A percentile compares a stretch with the other conserved stretches of the same genome.
Conservation (phyloP, 129 eudicot species). For the Logfia minima region DNA sequence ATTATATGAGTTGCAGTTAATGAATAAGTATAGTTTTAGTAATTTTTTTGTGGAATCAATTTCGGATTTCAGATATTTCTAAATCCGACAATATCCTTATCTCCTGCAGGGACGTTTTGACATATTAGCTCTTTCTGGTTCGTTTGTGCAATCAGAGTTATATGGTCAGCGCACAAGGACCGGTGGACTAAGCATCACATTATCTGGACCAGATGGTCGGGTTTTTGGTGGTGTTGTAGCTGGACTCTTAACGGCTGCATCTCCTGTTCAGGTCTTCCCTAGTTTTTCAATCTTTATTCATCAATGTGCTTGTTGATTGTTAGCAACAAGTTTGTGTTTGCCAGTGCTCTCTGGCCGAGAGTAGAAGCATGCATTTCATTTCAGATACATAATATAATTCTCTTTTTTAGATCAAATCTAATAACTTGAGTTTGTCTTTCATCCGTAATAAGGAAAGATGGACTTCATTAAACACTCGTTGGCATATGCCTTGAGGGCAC, state of each 20-base stretch:
- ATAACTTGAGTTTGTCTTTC: not conserved
- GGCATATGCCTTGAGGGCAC: too few relatives aligned
- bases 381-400: not conserved
- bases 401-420: not conserved
- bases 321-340: not conserved
- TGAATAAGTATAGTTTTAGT: not conserved
- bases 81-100: not conserved
- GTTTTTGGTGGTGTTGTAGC: constrained; percentile 76
- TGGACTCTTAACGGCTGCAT: constrained; percentile 61
- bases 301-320: not conserved
- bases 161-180: constrained; percentile 75
- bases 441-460: too few relatives aligned
- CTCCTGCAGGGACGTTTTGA: constrained; percentile 79
- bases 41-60: not conserved
- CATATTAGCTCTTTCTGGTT: constrained; percentile 80
- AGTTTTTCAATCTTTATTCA: not conserved
- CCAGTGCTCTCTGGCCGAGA: not conserved
- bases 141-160: constrained; percentile 67
- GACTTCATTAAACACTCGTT: too few relatives aligned
- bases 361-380: not conserved
- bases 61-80: not conserved
- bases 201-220: constrained; percentile 76
- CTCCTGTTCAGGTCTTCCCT: constrained; percentile 63
- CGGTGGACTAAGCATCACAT: constrained; percentile 72
- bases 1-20: not conserved